Base-by-base conservation (phyloP, 805 yeast species). In the Candida awuae region DNA sequence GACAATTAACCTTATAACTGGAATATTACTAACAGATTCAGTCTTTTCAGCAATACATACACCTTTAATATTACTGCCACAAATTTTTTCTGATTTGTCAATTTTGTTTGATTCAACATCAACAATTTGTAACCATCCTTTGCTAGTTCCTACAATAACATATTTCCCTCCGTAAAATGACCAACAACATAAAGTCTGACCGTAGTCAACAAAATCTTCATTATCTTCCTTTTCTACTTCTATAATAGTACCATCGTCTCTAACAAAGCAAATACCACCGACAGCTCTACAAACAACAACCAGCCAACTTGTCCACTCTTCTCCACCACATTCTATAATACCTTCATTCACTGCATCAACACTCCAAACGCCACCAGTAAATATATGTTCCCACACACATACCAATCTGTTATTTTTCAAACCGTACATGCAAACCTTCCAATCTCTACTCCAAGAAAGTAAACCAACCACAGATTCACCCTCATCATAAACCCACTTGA, bases 341-440 rank as follows among this genome's bases (percentile, higher is more conserved):
- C 36, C 37, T 13, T 14, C 12, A 8, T 31, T 19, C 2, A 36
- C 13, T n/a, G 30, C n/a, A 23, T 27, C 28, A n/a, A 38, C 44
- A 22, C 35, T 29, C 34, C 38, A 39, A 14, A 42, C 27, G 3
- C 48, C 48, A 17, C 48, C 48, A n/a, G 38, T 35, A 22, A 45
- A 45, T 27, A 22, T 36, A 22, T 32, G 15, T 17, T 42, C 42
- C 35, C 37, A 34, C 6, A 28, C n/a, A 4, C 37, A 20, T 12
- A 29, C 20, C 70, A 63, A 32, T 66, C 53, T 37, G 73, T 65
- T 34, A 54, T 44, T 51, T 19, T 58, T 46, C 45, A 88, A 58
- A 60, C 86, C 95, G 95, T 96, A 88, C 22, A 87, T 53, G 35
- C 80, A 75, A 30, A 81, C 73, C 36, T 68, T 70, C 92, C 95